Evolutionary conservation across 1,284 basidiomycete genomes (phyloP).

Genomic region (Rhodotorula sp.): DNA sequence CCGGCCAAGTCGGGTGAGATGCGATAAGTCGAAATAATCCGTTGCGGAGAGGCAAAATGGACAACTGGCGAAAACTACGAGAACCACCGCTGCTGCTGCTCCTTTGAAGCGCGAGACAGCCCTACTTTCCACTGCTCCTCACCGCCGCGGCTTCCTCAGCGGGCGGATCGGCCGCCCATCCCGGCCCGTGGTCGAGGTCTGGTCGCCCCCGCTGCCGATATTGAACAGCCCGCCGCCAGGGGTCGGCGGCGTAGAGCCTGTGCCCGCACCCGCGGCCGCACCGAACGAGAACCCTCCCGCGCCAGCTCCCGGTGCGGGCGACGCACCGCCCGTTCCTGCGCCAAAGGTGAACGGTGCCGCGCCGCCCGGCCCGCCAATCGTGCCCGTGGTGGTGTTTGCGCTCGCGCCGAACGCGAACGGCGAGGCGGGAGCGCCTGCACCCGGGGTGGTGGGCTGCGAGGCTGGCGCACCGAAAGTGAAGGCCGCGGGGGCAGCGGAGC

Average conservation of each 20-base stretch:
- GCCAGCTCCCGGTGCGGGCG: not conserved
- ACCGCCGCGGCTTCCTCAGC: slow-evolving; percentile 14
- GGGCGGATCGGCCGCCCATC: slow-evolving; percentile 20
- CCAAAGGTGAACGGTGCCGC: slow-evolving; percentile 21
- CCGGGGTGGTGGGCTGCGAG: not conserved
- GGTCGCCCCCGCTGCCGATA: slow-evolving; percentile 22
- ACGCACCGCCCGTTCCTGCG: not conserved
- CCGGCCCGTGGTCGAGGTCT: no score
- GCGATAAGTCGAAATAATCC: not conserved
- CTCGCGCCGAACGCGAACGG: slow-evolving; percentile 14
- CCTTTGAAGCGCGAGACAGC: not conserved
- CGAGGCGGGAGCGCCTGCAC: not conserved
- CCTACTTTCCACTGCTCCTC: not conserved
- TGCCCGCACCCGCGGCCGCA: not conserved
- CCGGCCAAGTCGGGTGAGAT: no score
- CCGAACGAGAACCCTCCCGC: slow-evolving; percentile 25
- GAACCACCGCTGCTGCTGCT: not conserved
- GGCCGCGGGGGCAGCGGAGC: not conserved
- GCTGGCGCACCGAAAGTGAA: slow-evolving; percentile 6
- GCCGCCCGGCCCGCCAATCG: not conserved
- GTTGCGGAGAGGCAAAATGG: not conserved
- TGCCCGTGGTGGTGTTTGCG: not conserved
- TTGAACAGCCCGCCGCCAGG: slow-evolving; percentile 30
- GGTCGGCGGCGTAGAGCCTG: not conserved
- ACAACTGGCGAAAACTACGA: not conserved